Evolutionary conservation across 805 yeast species (phyloP), one percentile per base, ranked within the genome.

Genomic region (Candida koratica): DNA sequence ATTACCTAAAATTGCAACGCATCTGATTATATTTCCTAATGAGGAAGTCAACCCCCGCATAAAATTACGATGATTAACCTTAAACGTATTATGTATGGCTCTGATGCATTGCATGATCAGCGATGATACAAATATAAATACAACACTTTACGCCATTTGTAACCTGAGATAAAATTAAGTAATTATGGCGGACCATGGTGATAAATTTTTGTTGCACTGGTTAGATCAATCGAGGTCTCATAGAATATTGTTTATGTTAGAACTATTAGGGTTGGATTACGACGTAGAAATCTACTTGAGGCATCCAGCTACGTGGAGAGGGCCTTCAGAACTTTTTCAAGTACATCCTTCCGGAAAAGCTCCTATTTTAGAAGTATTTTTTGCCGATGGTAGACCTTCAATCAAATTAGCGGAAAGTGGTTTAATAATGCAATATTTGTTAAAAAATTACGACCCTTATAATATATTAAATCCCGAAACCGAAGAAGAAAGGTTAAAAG

Each of bases 201-300:
- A 44, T 16, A 44, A 39, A 25, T 44, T 44, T 25, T 34, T 44
- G 15, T 35, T 44, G 20, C 48, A 44, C 30, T 56, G 73, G 69
- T 67, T 77, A 29, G 68, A 69, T 37, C 59, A 69, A 12, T 79
- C 86, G 4, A 65, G 89, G 49, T 59, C 85, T 1, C 76, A 71
- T 36, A 65, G 88, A 37, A 65, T 80, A 7, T 49, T 75, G 19
- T 82, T 86, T 84, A 57, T 78, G 31, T 58, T 83, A n/a, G 85
- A 80, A 41, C 73, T 78, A 34, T 58, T 83, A 10, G 64, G 64
- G 9, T 49, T 81, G 5, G 73, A 73, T 17, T 82, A 78, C 48
- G 74, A 71, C 10, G 56, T 79, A 13, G 70, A 75, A 43, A 50
- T 70, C 3, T 79, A 75, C 53, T 56, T 69, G 38, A 67, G 88